Evolutionary conservation across 164 flowering plant species (phyloP).

Genomic region (Nymphaea colorata): DNA sequence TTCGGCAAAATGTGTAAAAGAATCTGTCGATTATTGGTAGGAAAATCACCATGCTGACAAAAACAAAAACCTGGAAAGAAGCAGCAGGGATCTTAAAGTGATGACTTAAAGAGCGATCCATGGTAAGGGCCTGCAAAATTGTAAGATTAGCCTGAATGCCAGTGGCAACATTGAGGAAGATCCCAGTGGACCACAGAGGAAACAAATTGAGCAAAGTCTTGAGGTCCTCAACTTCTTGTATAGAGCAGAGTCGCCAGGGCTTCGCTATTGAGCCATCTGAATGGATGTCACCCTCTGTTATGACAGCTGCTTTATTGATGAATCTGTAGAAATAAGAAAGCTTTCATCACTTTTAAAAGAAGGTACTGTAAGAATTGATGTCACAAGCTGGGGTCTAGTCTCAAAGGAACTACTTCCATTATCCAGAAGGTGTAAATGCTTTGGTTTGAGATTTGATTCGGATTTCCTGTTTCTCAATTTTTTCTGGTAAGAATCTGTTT

Average conservation of each 20-base stretch:
- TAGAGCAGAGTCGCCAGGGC: slow-evolving; percentile 38
- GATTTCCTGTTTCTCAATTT: too few relatives aligned
- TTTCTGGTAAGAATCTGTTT: too few relatives aligned
- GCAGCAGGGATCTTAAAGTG: slow-evolving; percentile 42
- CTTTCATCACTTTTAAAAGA: too few relatives aligned
- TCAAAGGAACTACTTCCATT: too few relatives aligned
- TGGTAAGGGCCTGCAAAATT: slow-evolving; percentile 40
- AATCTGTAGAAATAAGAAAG: slow-evolving; percentile 23
- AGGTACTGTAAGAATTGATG: too few relatives aligned
- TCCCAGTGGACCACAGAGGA: slow-evolving; percentile 35
- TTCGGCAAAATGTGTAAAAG: slow-evolving; percentile 31
- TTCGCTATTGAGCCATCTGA: slow-evolving; percentile 17
- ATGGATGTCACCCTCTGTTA: slow-evolving; percentile 17
- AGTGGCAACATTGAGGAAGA: slow-evolving; percentile 29
- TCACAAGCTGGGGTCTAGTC: too few relatives aligned
- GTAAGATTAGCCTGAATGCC: slow-evolving; percentile 23
- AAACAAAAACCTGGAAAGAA: slow-evolving; percentile 26
- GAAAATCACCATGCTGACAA: slow-evolving; percentile 26
- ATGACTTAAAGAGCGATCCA: slow-evolving; percentile 43
- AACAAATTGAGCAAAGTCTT: slow-evolving; percentile 31
- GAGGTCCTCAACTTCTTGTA: slow-evolving; percentile 51
- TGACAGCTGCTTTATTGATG: slow-evolving; percentile 43
- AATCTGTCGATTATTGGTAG: slow-evolving; percentile 33
- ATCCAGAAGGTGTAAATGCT: too few relatives aligned
- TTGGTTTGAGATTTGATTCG: too few relatives aligned